These are phyloP conservation scores for Phytophthora litchii DNA, from an alignment of 352 stramenopile genomes.

Conservation along the genomic window DNA sequence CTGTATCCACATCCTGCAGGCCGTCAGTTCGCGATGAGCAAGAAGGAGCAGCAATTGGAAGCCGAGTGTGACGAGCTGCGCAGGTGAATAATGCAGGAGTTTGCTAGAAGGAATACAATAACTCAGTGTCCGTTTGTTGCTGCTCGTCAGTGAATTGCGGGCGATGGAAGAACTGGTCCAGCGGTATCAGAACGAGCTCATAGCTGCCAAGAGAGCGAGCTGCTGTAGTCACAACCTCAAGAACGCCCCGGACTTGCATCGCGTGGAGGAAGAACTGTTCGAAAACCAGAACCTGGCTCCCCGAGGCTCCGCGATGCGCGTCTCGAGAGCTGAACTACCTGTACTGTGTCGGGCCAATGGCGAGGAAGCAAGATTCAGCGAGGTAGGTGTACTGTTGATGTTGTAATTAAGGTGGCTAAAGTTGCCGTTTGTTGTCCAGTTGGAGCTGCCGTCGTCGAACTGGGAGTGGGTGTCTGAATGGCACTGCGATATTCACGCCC, in stretches of 20 bases:
- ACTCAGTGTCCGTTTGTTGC: neutral
- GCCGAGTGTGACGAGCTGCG: slow-evolving; percentile 41
- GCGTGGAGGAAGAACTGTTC: slow-evolving; percentile 58
- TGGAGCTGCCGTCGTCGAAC: slow-evolving; percentile 51
- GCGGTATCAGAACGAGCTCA: slow-evolving; percentile 65
- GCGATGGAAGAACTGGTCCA: slow-evolving; percentile 65
- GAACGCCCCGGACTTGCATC: slow-evolving; percentile 30
- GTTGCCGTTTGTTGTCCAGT: slow-evolving; percentile 24
- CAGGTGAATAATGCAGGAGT: slow-evolving; percentile 24
- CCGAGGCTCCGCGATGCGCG: slow-evolving; percentile 27
- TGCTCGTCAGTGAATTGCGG: slow-evolving; percentile 48
- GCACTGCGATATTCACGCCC: slow-evolving; percentile 43
- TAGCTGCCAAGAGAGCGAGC: neutral
- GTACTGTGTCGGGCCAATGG: slow-evolving; percentile 38
- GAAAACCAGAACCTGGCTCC: slow-evolving; percentile 58
- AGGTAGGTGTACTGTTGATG: slow-evolving; percentile 24
- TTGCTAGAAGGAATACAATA: neutral
- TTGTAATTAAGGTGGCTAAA: neutral
- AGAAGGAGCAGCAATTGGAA: slow-evolving; percentile 43
- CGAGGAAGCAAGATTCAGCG: slow-evolving; percentile 42
- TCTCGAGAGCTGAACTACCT: slow-evolving; percentile 24
- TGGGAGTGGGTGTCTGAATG: slow-evolving; percentile 74
- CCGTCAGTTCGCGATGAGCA: slow-evolving; percentile 17
- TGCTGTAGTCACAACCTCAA: neutral
- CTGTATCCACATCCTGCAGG: slow-evolving; percentile 7